Conservation (phyloP, 345 rosid species). For the Hypericum perforatum region DNA sequence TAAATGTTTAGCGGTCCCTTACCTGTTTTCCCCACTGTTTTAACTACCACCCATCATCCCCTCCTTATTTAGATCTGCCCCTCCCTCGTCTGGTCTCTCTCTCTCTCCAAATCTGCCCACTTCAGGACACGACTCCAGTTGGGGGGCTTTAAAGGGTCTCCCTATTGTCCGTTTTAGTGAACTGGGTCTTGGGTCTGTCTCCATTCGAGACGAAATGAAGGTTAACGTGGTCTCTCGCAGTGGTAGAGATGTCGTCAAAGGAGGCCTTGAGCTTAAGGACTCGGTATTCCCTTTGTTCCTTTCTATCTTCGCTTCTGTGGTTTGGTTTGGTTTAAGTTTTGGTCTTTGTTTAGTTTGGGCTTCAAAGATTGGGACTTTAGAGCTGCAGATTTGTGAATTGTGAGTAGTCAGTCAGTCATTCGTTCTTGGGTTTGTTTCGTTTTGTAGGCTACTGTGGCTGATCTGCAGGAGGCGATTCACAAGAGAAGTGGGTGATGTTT, state of each 20-base stretch:
- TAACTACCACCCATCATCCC: background rate
- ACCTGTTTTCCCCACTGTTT: background rate
- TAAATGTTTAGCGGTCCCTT: conserved; percentile 3
- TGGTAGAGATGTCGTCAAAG: conserved; percentile 76
- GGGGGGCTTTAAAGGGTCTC: conserved; percentile 9
- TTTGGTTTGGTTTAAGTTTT: background rate
- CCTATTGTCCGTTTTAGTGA: conserved; percentile 4
- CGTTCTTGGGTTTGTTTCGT: background rate
- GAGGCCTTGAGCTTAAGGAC: conserved; percentile 62
- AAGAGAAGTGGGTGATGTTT: conserved; percentile 53
- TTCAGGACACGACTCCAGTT: too few relatives aligned
- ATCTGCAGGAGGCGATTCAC: conserved; percentile 86
- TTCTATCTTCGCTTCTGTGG: background rate
- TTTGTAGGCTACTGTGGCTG: conserved; percentile 78
- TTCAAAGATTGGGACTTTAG: conserved; percentile 1
- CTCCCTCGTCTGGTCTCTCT: background rate
- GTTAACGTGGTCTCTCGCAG: conserved; percentile 69
- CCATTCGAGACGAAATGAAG: conserved; percentile 42
- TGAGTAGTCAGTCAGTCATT: too few relatives aligned
- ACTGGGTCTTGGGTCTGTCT: conserved; percentile 38
- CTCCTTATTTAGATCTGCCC: background rate
- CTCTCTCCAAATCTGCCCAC: background rate
- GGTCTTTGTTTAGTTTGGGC: conserved; percentile 7
- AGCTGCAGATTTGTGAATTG: background rate
- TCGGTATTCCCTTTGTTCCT: conserved; percentile 36